Conservation (phyloP, 1,284 basidiomycete genomes). For the Ganoderma meredithae region DNA sequence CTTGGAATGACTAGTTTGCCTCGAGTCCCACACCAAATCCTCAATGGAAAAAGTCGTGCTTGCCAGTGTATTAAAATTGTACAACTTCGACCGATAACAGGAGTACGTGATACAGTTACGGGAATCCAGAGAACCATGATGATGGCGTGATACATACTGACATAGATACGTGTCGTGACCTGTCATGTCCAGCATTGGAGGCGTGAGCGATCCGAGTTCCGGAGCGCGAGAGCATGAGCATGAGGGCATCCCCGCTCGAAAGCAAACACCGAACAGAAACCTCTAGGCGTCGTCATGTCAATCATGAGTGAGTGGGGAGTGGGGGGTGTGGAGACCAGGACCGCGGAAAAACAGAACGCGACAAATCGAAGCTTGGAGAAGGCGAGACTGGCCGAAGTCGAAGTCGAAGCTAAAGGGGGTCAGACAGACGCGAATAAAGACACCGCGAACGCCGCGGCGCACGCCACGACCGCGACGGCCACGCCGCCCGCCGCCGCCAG, state of each 20-base stretch:
- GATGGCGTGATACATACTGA: slow-evolving; percentile 1
- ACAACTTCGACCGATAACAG: slow-evolving; percentile 3
- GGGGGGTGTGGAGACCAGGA: too few species aligned
- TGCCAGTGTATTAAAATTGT: neutral
- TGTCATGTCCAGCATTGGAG: neutral
- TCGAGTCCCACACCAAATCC: neutral
- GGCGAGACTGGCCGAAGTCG: neutral
- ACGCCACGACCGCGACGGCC: slow-evolving; percentile 6
- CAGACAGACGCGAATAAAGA: slow-evolving; percentile 17
- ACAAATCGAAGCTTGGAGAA: neutral
- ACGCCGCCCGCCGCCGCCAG: neutral
- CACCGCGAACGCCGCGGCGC: slow-evolving; percentile 17
- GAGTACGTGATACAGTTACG: slow-evolving; percentile 3
- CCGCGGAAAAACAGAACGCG: neutral
- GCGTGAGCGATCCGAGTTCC: neutral
- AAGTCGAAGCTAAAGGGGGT: slow-evolving; percentile 5
- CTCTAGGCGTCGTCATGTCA: neutral
- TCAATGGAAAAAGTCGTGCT: neutral
- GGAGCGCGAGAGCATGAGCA: neutral
- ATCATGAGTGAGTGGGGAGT: neutral
- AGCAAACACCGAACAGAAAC: neutral
- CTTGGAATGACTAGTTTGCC: too few species aligned
- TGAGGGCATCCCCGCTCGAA: neutral
- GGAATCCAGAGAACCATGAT: neutral
- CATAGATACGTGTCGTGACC: slow-evolving; percentile 1